Base-by-base conservation (phyloP, 768 basidiomycete species). In the Cubamyces sp. region DNA sequence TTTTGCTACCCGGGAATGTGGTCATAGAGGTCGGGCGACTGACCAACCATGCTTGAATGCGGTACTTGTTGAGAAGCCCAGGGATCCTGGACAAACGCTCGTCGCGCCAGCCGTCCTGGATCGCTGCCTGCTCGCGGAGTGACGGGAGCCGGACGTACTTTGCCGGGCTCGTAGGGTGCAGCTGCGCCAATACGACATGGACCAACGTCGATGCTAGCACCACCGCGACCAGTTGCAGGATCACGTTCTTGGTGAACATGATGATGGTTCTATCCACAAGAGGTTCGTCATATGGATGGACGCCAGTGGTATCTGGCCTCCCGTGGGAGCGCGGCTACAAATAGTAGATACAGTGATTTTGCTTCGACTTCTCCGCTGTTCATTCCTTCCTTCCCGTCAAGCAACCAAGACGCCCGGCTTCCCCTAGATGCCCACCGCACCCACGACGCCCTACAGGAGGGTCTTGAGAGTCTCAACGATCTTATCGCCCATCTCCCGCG, bases 401-500 rank as follows among this genome's bases (percentile, higher is more conserved):
- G 34, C 34, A 11, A 34, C 9, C 34, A 34, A 34, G 4, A 5
- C 34, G 34, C 34, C 34, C 34, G 9, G 34, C 11, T 9, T 7
- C 34, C 34, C 34, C n/a, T 28, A n/a, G 18, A 3, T 45, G 28
- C 11, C 18, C 28, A 40, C 30, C 23, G 5, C 41, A 37, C 26
- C 37, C 37, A 28, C 46, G 30, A 15, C 54, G 23, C 15, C 49
- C 78, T 71, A 87, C 70, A 91, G 68, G 61, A 88, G 67, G 8
- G 71, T 74, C 69, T 85, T 86, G 59, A 98, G 74, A 9, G 83
- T 84, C 72, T 93, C 87, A 0, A 93, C 83, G 30, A 98, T 82
- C 69, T 83, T 84, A 71, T 96, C 90, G 18, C 97, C 97, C 23
- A 98, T 80, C 70, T 95, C 90, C 43, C 73, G 79, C 19, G 97